These are phyloP conservation scores for Monosiga brevicollis DNA, from an alignment of 78 protist genomes.

Conservation along the genomic window DNA sequence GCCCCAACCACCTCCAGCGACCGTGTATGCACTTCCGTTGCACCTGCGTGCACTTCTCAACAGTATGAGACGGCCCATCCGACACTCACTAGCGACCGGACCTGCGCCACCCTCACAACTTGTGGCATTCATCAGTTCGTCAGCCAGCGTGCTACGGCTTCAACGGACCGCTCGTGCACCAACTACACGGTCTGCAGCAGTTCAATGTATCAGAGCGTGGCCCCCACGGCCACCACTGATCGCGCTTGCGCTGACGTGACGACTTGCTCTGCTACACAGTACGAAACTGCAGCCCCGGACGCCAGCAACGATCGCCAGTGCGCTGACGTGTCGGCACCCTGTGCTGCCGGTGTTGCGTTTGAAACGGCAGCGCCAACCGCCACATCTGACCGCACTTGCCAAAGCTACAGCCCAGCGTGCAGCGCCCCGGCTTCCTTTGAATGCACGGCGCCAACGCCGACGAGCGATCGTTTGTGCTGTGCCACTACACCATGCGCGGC, in stretches of 20 bases:
- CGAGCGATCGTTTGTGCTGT: background rate
- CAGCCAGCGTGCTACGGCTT: background rate
- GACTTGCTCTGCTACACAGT: background rate
- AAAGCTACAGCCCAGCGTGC: no score
- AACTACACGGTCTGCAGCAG: background rate
- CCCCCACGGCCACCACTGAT: background rate
- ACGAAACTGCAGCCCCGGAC: background rate
- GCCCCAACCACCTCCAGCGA: background rate
- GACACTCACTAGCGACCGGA: background rate
- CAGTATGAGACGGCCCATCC: background rate
- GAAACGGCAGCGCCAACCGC: background rate
- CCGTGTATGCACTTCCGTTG: background rate
- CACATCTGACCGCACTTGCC: background rate
- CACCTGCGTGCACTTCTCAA: background rate
- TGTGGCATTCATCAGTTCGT: background rate
- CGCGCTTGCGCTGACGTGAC: background rate
- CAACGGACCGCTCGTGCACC: background rate
- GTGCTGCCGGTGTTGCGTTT: no score
- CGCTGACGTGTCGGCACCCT: background rate
- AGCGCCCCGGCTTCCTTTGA: no score
- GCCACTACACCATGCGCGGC: background rate
- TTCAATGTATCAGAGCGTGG: background rate
- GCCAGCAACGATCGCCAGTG: background rate
- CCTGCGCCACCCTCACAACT: background rate
- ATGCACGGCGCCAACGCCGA: background rate